Percentiles rank a stretch among this genome's conserved stretches.
Conservation (phyloP, 164 flowering plant genomes). For the Chimonanthus salicifolius region DNA sequence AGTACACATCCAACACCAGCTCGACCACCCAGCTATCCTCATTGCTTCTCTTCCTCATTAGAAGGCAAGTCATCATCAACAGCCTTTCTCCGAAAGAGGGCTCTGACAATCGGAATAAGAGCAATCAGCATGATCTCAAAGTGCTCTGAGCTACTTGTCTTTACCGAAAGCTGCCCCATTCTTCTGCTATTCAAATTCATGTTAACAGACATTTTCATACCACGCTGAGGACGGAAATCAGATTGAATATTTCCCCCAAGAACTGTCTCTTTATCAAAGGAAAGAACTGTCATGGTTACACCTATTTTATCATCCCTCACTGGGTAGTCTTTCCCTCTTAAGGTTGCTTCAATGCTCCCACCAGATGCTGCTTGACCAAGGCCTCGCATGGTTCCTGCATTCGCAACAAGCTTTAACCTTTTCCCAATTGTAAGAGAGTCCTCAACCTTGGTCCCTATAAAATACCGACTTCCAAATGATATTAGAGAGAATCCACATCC, state of each 20-base stretch:
- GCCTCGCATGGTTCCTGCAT: constrained; percentile 61
- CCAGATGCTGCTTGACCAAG: constrained; percentile 68
- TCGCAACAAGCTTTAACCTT: constrained; percentile 55
- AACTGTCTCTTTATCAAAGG: constrained; percentile 64
- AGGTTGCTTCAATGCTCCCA: constrained; percentile 60
- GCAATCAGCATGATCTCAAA: constrained; percentile 63
- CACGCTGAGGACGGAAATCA: constrained; percentile 51
- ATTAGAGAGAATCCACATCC: constrained; percentile 75
- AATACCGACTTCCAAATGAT: constrained; percentile 54
- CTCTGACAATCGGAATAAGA: constrained; percentile 44
- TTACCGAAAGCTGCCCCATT: constrained; percentile 76
- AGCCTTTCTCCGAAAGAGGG: constrained; percentile 35
- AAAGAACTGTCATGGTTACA: constrained; percentile 51
- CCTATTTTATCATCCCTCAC: constrained; percentile 61
- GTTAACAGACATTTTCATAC: constrained; percentile 50
- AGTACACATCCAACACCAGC: background rate
- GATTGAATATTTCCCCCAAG: constrained; percentile 58
- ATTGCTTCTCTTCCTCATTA: background rate
- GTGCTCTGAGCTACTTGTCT: constrained; percentile 63
- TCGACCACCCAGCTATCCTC: background rate
- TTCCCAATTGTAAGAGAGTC: constrained; percentile 57
- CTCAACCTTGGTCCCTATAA: constrained; percentile 70
- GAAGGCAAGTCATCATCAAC: constrained; percentile 2
- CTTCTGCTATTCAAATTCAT: constrained; percentile 65
- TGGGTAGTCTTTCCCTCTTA: constrained; percentile 81